Conservation (phyloP, 495 filamentous ascomycete species). For the Pyrenula massariospora region DNA sequence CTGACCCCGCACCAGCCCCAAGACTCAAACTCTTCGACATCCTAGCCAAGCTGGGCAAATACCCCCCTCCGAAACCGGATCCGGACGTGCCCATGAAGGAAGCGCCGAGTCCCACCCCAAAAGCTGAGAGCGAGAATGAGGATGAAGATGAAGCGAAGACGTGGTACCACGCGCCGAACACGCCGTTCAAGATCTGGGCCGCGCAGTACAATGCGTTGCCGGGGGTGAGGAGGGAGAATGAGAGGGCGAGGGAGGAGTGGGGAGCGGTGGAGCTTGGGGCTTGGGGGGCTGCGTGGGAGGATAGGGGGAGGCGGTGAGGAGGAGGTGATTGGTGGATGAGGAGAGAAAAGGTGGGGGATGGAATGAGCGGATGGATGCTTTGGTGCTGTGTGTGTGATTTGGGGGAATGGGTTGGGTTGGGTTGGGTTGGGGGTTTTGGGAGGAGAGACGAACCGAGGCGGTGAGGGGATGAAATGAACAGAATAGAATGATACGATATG, state of each 20-base stretch:
- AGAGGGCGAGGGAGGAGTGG: background rate
- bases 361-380: too few species aligned
- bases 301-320: background rate
- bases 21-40: background rate
- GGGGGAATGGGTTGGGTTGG: too few species aligned
- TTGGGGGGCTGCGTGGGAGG: background rate
- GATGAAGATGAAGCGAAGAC: conserved; percentile 25
- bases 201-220: conserved; percentile 4
- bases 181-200: conserved; percentile 32
- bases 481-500: too few species aligned
- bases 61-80: background rate
- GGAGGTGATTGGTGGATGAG: too few species aligned
- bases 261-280: background rate
- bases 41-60: background rate
- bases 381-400: too few species aligned
- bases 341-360: too few species aligned
- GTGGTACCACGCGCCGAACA: conserved; percentile 21
- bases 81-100: too few species aligned
- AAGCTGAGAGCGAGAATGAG: conserved; percentile 1
- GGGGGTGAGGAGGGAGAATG: background rate
- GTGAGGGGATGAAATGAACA: too few species aligned
- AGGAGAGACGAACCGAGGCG: too few species aligned
- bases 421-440: too few species aligned
- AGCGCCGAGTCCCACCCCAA: background rate
- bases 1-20: background rate